Evolutionary conservation across 2,329 filamentous ascomycete species (phyloP).

Genomic region (Botrytis squamosa): DNA sequence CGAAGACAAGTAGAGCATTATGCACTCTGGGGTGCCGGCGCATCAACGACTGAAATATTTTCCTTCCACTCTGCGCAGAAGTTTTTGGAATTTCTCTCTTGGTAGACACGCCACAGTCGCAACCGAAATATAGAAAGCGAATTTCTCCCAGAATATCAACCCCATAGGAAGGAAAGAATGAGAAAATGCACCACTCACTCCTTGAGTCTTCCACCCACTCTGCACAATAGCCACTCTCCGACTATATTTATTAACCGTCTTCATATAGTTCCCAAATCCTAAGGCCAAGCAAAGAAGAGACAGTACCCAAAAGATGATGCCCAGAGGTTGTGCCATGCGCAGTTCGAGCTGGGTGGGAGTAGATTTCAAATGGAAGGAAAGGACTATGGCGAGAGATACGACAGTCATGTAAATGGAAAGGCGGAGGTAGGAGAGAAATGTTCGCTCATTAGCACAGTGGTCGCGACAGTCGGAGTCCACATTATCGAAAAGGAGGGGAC

Average conservation of each 20-base stretch:
- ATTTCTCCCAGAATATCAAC: background rate
- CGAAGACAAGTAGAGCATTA: background rate
- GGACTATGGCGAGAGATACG: slow-evolving; percentile 83
- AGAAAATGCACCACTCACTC: slow-evolving; percentile 48
- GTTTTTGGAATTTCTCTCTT: background rate
- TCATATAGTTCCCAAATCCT: slow-evolving; percentile 85
- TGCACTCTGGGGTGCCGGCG: background rate
- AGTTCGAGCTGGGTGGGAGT: slow-evolving; percentile 69
- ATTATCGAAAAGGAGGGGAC: slow-evolving; percentile 66
- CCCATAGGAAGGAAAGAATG: background rate
- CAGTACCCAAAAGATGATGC: slow-evolving; percentile 83
- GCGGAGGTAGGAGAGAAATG: slow-evolving; percentile 87
- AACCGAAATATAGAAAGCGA: background rate
- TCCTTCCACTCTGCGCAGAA: background rate
- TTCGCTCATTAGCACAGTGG: slow-evolving; percentile 53
- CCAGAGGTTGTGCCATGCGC: slow-evolving; percentile 77
- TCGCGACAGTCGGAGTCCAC: slow-evolving; percentile 61
- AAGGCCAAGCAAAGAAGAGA: slow-evolving; percentile 72
- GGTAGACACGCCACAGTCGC: background rate
- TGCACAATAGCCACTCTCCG: slow-evolving; percentile 80
- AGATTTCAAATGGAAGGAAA: slow-evolving; percentile 86
- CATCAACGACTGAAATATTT: background rate
- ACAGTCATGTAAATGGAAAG: slow-evolving; percentile 88
- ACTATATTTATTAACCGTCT: slow-evolving; percentile 77
- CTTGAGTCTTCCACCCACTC: slow-evolving; percentile 88